Conservation (phyloP, 352 stramenopile genomes). For the Phytophthora aleatoria region DNA sequence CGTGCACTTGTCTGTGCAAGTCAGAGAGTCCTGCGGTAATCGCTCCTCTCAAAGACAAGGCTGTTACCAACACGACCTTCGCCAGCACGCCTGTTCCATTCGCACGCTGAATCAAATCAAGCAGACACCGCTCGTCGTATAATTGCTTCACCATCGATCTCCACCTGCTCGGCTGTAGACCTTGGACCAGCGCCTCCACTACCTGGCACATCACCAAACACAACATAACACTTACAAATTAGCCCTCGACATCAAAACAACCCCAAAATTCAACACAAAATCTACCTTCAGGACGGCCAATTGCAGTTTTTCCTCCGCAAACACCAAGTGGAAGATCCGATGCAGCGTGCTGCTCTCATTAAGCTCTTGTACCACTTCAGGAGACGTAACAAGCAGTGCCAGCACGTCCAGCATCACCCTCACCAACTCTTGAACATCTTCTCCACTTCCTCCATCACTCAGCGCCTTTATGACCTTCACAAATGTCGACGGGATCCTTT, state of each 20-base stretch:
- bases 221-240: not conserved
- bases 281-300: conserved; percentile 24
- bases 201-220: conserved; percentile 26
- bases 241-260: not conserved
- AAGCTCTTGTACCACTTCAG: conserved; percentile 55
- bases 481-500: conserved; percentile 57
- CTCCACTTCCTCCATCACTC: conserved; percentile 7
- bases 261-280: not conserved
- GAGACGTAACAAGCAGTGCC: conserved; percentile 33
- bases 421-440: conserved; percentile 16
- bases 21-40: conserved; percentile 12
- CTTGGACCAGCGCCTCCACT: conserved; percentile 31
- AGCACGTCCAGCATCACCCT: conserved; percentile 39
- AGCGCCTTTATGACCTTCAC: conserved; percentile 59
- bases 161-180: conserved; percentile 22
- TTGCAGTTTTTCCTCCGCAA: conserved; percentile 25
- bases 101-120: conserved; percentile 23
- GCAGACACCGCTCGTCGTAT: conserved; percentile 32
- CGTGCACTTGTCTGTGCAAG: conserved; percentile 37
- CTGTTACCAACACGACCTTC: conserved; percentile 27
- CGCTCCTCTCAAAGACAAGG: conserved; percentile 20
- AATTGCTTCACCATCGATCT: conserved; percentile 35
- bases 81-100: conserved; percentile 27
- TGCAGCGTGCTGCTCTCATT: conserved; percentile 54
- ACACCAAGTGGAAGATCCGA: conserved; percentile 52